Evolutionary conservation across 768 basidiomycete species (phyloP), one percentile per base, ranked within the genome.

Genomic region (Serpula lacrymans): DNA sequence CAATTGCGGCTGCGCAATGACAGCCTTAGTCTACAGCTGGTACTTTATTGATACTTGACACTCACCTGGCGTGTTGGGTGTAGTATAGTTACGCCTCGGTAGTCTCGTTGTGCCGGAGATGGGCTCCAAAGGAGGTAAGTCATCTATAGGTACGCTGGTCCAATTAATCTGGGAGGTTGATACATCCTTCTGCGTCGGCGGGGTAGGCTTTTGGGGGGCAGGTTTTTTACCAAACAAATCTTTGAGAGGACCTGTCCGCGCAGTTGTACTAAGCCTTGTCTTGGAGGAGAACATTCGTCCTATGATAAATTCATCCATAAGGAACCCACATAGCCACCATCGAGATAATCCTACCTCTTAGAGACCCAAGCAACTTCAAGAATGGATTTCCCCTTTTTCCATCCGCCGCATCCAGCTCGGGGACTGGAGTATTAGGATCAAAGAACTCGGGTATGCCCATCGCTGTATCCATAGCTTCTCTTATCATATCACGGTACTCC

Each of bases 311-410:
- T n/a, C 25, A 8, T 60, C 18, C 50, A 31, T 23, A 3, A 8
- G 33, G 12, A 18, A 3, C 22, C 10, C 17, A 18, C 21, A 32
- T 13, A 20, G 7, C 1, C 5, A 7, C 4, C 4, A 28, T 11
- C 17, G 31, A 33, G 29, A 14, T 12, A 2, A 27, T 46, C 62
- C 25, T 40, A 81, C 88, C 88, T 76, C 82, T 72, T 42, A 91
- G 57, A 11, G 84, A 82, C 25, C 82, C 81, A 47, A 92, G 65
- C 25, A 89, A 59, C 55, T 82, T 88, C 51, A 90, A 58, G 58
- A 92, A 89, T 0, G 87, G 84, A 53, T 91, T 92, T 14, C 71
- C 76, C 53, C 81, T 82, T 38, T 72, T 67, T 38, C 76, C 72
- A 17, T 80, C 76, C 11, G 62, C 59, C 10, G 68, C 57, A 28